Evolutionary conservation across 2,329 filamentous ascomycete genomes (phyloP).

Genomic region (Apiospora marii): DNA sequence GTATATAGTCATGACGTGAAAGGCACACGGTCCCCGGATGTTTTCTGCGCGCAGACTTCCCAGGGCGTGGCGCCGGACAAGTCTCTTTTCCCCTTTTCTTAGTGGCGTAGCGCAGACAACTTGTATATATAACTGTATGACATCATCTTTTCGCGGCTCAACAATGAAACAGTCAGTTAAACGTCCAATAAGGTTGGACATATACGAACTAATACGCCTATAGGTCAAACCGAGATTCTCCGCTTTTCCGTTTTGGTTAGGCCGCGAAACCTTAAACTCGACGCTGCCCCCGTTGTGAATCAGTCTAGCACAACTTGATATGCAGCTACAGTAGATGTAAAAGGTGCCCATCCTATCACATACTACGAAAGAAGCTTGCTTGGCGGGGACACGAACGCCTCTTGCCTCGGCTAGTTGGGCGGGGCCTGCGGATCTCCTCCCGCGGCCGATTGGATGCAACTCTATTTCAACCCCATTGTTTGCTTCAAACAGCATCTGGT

Average conservation of each 20-base stretch:
- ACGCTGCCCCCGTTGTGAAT: too few species aligned
- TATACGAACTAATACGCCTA: background rate
- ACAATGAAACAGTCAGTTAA: too few species aligned
- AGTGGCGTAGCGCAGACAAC: background rate
- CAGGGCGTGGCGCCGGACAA: background rate
- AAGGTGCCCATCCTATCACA: background rate
- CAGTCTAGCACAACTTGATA: background rate
- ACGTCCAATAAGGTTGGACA: too few species aligned
- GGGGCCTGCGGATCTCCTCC: background rate
- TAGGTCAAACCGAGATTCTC: background rate
- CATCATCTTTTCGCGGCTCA: background rate
- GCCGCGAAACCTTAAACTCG: background rate
- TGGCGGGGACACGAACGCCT: background rate
- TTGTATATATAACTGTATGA: slow-evolving; percentile 1
- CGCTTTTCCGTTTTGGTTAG: background rate
- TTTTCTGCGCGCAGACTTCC: background rate
- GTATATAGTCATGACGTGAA: background rate
- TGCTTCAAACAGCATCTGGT: background rate
- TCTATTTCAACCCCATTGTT: background rate
- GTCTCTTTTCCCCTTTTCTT: background rate
- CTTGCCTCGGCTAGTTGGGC: background rate
- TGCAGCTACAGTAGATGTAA: background rate
- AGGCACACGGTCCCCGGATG: background rate
- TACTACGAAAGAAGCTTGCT: background rate
- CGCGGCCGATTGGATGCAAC: background rate